Base-by-base conservation (phyloP, 2,329 filamentous ascomycete genomes). In the Colletotrichum euphorbiae region DNA sequence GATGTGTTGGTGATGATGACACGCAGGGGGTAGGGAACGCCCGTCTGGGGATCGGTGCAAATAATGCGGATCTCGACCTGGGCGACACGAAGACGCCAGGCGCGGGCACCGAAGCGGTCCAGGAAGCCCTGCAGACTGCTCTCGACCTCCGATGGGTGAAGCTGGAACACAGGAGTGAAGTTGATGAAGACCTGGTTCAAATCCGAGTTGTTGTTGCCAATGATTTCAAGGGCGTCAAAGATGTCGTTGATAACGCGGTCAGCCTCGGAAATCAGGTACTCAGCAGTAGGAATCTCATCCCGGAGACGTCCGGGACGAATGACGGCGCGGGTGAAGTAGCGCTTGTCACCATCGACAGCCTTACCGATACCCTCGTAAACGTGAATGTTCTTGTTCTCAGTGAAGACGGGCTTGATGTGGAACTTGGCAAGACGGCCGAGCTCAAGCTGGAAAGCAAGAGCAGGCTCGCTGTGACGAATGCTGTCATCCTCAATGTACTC, bases 151-250 rank as follows among this genome's bases (percentile, higher is more conserved):
- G 89, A 84, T 3, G 96, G 94, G 76, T 93, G 87, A 55, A 99
- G 89, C 78, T 94, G 93, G 90, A 99, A 98, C 67, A 98, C 93
- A 9, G 94, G 93, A 0, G 93, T 96, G 84, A 99, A 99, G 88
- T 99, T 98, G 87, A 99, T 96, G 85, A 99, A 99, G 87, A 99
- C 96, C 84, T 99, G 96, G 86, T 99, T 99, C 77, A 99, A 87
- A 85, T 99, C 96, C 58, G 96, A 97, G 84, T 97, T 97, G 85
- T 98, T 98, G 87, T 97, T 98, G 77, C 96, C 96, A 77, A 98
- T 97, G 75, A 99, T 98, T 86, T 99, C 96, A 67, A 99, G 86
- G 50, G 96, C 96, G 77, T 99, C 96, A 59, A 98, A 89, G 76
- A 99, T 98, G 78, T 99, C 96, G 78, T 93, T 98, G 88, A 99